Percentiles rank a stretch among this genome's conserved stretches.
Conservation (phyloP, 345 rosid species). For the Melaleuca quinquenervia region DNA sequence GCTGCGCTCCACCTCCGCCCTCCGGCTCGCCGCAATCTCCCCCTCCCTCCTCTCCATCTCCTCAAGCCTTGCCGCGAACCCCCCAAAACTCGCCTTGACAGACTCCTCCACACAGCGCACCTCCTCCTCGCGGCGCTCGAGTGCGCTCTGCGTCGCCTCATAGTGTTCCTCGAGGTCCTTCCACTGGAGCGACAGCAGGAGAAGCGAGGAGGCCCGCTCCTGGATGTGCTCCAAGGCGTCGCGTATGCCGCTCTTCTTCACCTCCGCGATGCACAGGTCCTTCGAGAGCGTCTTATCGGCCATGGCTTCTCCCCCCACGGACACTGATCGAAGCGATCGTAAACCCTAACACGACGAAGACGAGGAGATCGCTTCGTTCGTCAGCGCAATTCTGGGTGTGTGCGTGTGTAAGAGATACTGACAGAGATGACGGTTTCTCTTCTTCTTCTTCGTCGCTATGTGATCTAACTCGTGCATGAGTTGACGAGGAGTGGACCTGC, state of each 20-base stretch:
- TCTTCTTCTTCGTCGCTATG: background rate
- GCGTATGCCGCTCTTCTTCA: conserved; percentile 4
- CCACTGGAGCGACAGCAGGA: conserved; percentile 29
- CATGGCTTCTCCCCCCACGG: background rate
- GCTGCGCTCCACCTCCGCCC: background rate
- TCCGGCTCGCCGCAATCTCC: background rate
- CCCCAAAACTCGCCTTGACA: background rate
- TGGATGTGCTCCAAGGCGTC: conserved; percentile 20
- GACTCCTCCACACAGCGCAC: conserved; percentile 7
- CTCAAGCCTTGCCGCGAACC: conserved; percentile 1
- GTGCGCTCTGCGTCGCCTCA: conserved; percentile 3
- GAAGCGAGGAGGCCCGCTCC: conserved; percentile 25
- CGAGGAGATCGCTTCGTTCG: background rate
- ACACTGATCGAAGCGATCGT: background rate
- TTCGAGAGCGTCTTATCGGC: background rate
- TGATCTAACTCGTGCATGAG: background rate
- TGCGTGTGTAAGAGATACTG: background rate
- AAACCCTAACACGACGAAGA: background rate
- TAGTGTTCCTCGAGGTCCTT: conserved; percentile 28
- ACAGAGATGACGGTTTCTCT: background rate
- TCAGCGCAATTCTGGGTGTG: too few species aligned
- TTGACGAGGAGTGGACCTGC: background rate
- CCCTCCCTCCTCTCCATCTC: conserved; percentile 15
- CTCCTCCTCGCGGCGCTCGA: conserved; percentile 20
- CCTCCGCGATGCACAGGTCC: conserved; percentile 2